Percentiles rank a stretch among this genome's conserved stretches.
phyloP scores from a whole-genome alignment of 1,284 basidiomycete genomes.

The Earliella scabrosa region DNA sequence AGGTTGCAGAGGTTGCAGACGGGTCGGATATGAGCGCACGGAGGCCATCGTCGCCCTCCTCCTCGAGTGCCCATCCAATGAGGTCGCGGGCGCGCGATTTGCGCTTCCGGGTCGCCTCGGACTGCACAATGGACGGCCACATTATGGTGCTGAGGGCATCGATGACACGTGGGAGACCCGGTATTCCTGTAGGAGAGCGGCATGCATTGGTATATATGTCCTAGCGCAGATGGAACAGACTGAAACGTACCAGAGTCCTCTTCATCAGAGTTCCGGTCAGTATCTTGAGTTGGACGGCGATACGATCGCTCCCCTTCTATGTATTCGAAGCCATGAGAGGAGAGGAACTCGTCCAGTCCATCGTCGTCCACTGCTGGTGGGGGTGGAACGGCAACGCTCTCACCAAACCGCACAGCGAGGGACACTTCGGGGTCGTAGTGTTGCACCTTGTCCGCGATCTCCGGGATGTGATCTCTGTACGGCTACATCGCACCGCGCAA shows the following conservation, averaged over 20 bases:
- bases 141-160: constrained; percentile 83
- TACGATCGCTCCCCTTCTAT: constrained; percentile 47
- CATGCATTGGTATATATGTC: neutral
- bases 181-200: constrained; percentile 47
- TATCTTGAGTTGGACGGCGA: constrained; percentile 28
- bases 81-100: constrained; percentile 37
- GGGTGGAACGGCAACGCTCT: constrained; percentile 9
- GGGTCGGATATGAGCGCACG: constrained; percentile 36
- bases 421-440: constrained; percentile 68
- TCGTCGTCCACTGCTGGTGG: constrained; percentile 43
- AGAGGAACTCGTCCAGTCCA: constrained; percentile 65
- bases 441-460: constrained; percentile 50
- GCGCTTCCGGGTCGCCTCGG: constrained; percentile 33
- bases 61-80: constrained; percentile 40
- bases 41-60: constrained; percentile 39
- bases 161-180: constrained; percentile 66
- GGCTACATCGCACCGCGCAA: constrained; percentile 37
- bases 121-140: constrained; percentile 76
- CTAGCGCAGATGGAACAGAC: neutral
- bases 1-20: constrained; percentile 6
- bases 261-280: constrained; percentile 29
- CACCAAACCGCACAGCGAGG: constrained; percentile 60
- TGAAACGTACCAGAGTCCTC: constrained; percentile 28
- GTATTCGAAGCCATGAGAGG: constrained; percentile 75
- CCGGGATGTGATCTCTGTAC: constrained; percentile 54